Conservation (phyloP, 371 early-diverging fungal species). For the Lichtheimia hyalospora region DNA sequence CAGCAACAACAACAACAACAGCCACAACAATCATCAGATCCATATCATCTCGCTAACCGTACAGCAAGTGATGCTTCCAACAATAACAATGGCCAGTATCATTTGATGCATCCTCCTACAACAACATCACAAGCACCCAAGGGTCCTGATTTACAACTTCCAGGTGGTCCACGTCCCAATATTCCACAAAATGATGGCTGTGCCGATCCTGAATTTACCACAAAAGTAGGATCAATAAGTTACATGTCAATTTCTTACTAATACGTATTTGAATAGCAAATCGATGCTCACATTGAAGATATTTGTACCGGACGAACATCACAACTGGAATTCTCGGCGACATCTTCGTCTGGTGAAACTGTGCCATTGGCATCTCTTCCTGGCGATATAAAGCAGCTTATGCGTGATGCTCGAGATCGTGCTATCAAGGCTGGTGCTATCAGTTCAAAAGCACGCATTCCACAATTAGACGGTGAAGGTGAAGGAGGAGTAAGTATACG, state of each 20-base stretch:
- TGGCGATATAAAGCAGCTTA: conserved; percentile 33
- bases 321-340: conserved; percentile 28
- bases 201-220: conserved; percentile 25
- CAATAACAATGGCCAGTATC: conserved; percentile 10
- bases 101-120: conserved; percentile 11
- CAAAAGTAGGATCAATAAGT: conserved; percentile 17
- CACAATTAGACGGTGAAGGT: conserved; percentile 58
- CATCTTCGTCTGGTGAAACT: conserved; percentile 27
- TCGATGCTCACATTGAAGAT: conserved; percentile 42
- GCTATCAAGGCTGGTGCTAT: conserved; percentile 37
- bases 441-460: conserved; percentile 24
- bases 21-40: conserved; percentile 6
- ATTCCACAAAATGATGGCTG: conserved; percentile 50
- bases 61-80: background rate
- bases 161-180: conserved; percentile 27
- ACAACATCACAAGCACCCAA: conserved; percentile 1
- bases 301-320: conserved; percentile 6
- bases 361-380: conserved; percentile 36
- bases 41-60: conserved; percentile 2
- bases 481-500: conserved; percentile 29
- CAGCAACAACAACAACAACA: conserved; percentile 20
- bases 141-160: conserved; percentile 22
- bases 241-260: background rate
- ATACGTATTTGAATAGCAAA: conserved; percentile 27
- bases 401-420: conserved; percentile 37